Conservation (phyloP, 2,329 filamentous ascomycete genomes). For the Botrytis tulipae region DNA sequence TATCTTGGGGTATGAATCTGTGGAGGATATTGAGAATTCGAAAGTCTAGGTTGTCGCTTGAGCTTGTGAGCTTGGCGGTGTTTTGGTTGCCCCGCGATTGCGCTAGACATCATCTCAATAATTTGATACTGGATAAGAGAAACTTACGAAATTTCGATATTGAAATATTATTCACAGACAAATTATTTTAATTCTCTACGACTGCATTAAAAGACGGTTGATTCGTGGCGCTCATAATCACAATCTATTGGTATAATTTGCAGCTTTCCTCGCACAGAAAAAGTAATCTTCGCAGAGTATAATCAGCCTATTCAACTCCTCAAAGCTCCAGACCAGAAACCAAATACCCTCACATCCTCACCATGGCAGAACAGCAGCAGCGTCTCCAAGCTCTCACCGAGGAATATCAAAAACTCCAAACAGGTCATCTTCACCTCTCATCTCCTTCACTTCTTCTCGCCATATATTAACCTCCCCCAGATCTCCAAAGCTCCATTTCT, state of each 20-base stretch:
- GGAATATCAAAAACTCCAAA: slow-evolving; percentile 82
- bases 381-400: slow-evolving; percentile 80
- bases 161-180: background rate
- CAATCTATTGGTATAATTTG: background rate
- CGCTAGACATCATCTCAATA: slow-evolving; percentile 28
- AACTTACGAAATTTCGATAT: slow-evolving; percentile 5
- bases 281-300: background rate
- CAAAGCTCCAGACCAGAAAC: background rate
- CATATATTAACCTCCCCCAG: slow-evolving; percentile 47
- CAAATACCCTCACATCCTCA: slow-evolving; percentile 5
- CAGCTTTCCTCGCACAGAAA: background rate
- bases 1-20: background rate
- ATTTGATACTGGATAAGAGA: slow-evolving; percentile 23
- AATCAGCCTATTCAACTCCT: background rate
- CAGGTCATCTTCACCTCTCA: slow-evolving; percentile 52
- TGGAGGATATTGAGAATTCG: slow-evolving; percentile 21
- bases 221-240: background rate
- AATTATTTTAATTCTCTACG: background rate
- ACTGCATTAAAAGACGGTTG: background rate
- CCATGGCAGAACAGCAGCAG: slow-evolving; percentile 74
- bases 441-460: background rate
- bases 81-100: slow-evolving; percentile 30
- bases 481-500: slow-evolving; percentile 72
- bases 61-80: slow-evolving; percentile 14
- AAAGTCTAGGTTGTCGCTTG: slow-evolving; percentile 26